These are phyloP conservation scores for Cyberlindnera meyerae DNA, from an alignment of 805 yeast species.

Conservation along the genomic window DNA sequence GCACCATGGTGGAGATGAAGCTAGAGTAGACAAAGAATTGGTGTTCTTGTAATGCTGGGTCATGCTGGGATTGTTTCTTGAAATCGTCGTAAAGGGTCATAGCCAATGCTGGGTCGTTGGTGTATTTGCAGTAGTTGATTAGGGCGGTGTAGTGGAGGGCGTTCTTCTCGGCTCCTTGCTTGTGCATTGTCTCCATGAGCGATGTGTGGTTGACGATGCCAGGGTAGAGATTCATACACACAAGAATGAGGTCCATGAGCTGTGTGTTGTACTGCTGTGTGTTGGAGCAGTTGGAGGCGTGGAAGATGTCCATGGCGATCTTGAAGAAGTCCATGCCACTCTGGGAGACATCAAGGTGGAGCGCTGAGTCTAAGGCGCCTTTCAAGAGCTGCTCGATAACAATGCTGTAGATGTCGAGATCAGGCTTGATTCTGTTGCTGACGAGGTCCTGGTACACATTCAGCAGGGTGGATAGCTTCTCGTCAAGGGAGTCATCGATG, in stretches of 20 bases:
- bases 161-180: slow-evolving; percentile 25
- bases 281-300: slow-evolving; percentile 36
- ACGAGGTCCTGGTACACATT: slow-evolving; percentile 67
- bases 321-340: slow-evolving; percentile 44
- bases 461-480: slow-evolving; percentile 54
- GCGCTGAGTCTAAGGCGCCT: slow-evolving; percentile 41
- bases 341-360: slow-evolving; percentile 29
- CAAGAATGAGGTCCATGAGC: slow-evolving; percentile 40
- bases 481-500: slow-evolving; percentile 50
- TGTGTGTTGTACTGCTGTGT: slow-evolving; percentile 39
- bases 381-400: slow-evolving; percentile 46
- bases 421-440: slow-evolving; percentile 50
- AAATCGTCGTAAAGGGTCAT: slow-evolving; percentile 36
- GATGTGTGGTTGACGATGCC: slow-evolving; percentile 31
- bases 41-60: slow-evolving; percentile 24
- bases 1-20: slow-evolving; percentile 48
- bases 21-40: slow-evolving; percentile 48
- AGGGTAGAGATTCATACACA: slow-evolving; percentile 41
- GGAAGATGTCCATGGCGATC: slow-evolving; percentile 45
- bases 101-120: slow-evolving; percentile 35
- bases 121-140: slow-evolving; percentile 35
- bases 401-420: slow-evolving; percentile 46
- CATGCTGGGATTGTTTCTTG: slow-evolving; percentile 18
- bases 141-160: slow-evolving; percentile 35
- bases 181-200: slow-evolving; percentile 28